Conservation (phyloP, 371 early-diverging fungal genomes). For the Basidiobolus meristosporus region DNA sequence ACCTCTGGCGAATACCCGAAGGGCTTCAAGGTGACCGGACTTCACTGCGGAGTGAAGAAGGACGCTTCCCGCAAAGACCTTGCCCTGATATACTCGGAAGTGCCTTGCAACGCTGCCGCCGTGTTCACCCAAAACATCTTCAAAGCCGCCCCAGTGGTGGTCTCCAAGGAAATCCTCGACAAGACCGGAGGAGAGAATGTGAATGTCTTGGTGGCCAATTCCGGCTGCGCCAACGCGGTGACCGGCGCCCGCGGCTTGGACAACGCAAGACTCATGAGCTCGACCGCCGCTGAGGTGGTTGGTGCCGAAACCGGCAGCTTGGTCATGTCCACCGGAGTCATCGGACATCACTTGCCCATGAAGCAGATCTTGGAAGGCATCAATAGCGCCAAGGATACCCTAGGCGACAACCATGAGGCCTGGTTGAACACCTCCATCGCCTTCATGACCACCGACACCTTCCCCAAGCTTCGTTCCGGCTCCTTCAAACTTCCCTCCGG, state of each 20-base stretch:
- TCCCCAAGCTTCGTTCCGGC: conserved; percentile 68
- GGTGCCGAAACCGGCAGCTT: conserved; percentile 13
- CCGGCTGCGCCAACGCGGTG: conserved; percentile 92
- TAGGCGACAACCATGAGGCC: conserved; percentile 32
- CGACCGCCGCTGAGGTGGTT: conserved; percentile 22
- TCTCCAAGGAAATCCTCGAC: conserved; percentile 39
- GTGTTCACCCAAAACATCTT: conserved; percentile 87
- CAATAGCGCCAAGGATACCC: conserved; percentile 10
- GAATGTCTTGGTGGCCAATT: conserved; percentile 61
- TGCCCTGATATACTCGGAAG: conserved; percentile 54
- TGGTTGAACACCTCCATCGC: conserved; percentile 74
- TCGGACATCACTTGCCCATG: conserved; percentile 79
- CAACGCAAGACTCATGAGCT: conserved; percentile 56
- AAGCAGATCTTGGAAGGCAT: conserved; percentile 68
- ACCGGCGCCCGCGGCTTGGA: conserved; percentile 70
- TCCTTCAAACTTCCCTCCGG: conserved; percentile 25
- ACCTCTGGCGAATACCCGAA: conserved; percentile 37
- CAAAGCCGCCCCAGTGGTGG: conserved; percentile 78
- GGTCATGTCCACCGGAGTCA: conserved; percentile 94
- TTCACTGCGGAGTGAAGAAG: conserved; percentile 67
- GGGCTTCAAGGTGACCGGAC: conserved; percentile 68
- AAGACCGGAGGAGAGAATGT: conserved; percentile 22
- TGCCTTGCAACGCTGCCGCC: conserved; percentile 62
- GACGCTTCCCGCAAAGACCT: conserved; percentile 47
- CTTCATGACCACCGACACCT: conserved; percentile 93